Evolutionary conservation across 2,329 filamentous ascomycete species (phyloP).

Genomic region (Aspergillus neoniger): DNA sequence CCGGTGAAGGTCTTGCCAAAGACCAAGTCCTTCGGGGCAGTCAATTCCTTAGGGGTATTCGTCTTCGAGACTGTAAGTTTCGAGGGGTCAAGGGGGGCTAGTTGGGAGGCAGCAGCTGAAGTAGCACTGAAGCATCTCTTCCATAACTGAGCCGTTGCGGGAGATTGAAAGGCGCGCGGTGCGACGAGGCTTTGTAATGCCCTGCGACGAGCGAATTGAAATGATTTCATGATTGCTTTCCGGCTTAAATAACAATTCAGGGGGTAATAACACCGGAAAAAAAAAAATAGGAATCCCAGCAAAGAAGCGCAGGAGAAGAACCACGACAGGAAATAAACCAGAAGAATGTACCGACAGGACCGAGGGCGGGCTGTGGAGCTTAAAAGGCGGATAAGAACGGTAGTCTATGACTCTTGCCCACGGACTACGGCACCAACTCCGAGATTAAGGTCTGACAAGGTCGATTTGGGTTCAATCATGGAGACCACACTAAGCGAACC

Average conservation of each 20-base stretch:
- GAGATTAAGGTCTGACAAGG: conserved; percentile 9
- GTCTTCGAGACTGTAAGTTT: conserved; percentile 76
- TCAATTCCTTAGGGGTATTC: conserved; percentile 70
- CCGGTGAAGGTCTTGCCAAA: conserved; percentile 92
- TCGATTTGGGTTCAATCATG: neutral
- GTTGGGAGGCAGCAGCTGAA: conserved; percentile 37
- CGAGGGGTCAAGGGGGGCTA: conserved; percentile 72
- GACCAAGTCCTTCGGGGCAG: conserved; percentile 76
- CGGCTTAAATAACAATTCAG: neutral
- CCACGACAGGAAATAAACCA: neutral
- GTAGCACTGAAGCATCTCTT: conserved; percentile 52
- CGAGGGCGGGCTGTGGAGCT: conserved; percentile 15
- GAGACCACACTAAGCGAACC: conserved; percentile 1
- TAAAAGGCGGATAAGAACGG: conserved; percentile 15
- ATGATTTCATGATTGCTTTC: conserved; percentile 33
- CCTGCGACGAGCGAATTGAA: conserved; percentile 38
- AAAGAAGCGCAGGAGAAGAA: neutral
- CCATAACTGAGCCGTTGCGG: conserved; percentile 43
- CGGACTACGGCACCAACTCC: conserved; percentile 34
- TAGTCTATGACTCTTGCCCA: conserved; percentile 25
- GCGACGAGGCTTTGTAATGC: conserved; percentile 29
- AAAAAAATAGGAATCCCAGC: neutral
- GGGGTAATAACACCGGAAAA: neutral
- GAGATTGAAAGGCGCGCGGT: conserved; percentile 28
- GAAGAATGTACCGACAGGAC: conserved; percentile 1